A percentile compares a stretch with the other conserved stretches of the same genome.
Conservation (phyloP, 768 basidiomycete species). For the Jaapia argillacea region DNA sequence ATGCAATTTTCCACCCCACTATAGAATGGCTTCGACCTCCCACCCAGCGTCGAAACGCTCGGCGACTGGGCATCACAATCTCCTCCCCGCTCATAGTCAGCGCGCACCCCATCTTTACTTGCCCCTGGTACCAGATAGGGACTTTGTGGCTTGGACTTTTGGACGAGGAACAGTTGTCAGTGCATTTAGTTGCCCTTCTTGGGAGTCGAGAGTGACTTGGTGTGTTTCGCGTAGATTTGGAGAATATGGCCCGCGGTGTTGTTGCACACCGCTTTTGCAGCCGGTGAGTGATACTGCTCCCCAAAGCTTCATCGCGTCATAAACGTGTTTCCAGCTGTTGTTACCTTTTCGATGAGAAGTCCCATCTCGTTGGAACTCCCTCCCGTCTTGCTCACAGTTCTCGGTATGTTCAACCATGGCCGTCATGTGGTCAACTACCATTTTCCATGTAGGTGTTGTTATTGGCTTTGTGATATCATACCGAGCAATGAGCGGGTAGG, state of each 20-base stretch:
- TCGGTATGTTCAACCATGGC: slow-evolving; percentile 27
- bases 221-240: slow-evolving; percentile 29
- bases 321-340: slow-evolving; percentile 25
- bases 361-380: slow-evolving; percentile 36
- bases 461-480: slow-evolving; percentile 49
- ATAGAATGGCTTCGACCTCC: no score
- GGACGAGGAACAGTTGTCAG: slow-evolving; percentile 27
- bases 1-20: no score
- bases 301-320: not conserved
- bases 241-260: slow-evolving; percentile 59
- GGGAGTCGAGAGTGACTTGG: not conserved
- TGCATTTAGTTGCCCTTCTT: not conserved
- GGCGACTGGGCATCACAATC: slow-evolving; percentile 14
- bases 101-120: slow-evolving; percentile 4
- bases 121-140: slow-evolving; percentile 10
- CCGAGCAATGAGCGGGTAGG: slow-evolving; percentile 49
- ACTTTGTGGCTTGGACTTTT: slow-evolving; percentile 26
- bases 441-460: slow-evolving; percentile 39
- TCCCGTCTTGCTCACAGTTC: slow-evolving; percentile 48
- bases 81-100: slow-evolving; percentile 14
- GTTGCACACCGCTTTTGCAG: slow-evolving; percentile 50
- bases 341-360: slow-evolving; percentile 30
- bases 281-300: slow-evolving; percentile 21
- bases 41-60: slow-evolving; percentile 10
- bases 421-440: not conserved